Conservation (phyloP, 2,329 filamentous ascomycete genomes). For the Calonectria honghensis region DNA sequence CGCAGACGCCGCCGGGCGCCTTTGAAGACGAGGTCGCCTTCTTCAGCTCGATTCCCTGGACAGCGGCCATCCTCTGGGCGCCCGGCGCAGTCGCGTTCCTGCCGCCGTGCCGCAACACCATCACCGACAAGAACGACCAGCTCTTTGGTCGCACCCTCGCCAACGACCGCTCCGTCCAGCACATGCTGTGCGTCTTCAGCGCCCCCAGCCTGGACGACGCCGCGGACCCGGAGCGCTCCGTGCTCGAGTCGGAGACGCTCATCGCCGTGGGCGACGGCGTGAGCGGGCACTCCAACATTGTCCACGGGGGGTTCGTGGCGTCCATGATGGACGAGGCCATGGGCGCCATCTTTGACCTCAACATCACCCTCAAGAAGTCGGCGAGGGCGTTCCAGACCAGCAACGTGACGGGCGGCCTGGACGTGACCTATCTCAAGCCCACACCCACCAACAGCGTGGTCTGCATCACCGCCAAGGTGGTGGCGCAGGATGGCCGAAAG, state of each 20-base stretch:
- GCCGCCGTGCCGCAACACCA: slow-evolving; percentile 59
- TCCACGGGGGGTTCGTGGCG: slow-evolving; percentile 62
- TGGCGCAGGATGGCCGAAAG: slow-evolving; percentile 60
- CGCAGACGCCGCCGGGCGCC: slow-evolving; percentile 52
- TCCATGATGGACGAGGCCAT: slow-evolving; percentile 62
- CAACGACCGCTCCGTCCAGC: slow-evolving; percentile 52
- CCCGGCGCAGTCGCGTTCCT: slow-evolving; percentile 58
- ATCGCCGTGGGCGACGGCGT: slow-evolving; percentile 59
- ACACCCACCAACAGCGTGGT: slow-evolving; percentile 57
- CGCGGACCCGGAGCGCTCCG: slow-evolving; percentile 50
- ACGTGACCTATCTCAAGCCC: slow-evolving; percentile 60
- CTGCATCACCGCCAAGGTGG: slow-evolving; percentile 57
- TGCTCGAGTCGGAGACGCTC: slow-evolving; percentile 57
- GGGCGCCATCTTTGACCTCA: slow-evolving; percentile 61
- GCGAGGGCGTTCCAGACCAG: slow-evolving; percentile 53
- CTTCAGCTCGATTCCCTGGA: slow-evolving; percentile 62
- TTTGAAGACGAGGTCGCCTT: slow-evolving; percentile 55
- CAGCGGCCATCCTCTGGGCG: slow-evolving; percentile 54
- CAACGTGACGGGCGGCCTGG: slow-evolving; percentile 60
- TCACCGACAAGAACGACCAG: slow-evolving; percentile 56
- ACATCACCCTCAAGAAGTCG: slow-evolving; percentile 58
- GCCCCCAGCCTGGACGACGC: slow-evolving; percentile 52
- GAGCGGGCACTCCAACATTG: slow-evolving; percentile 57
- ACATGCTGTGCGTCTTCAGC: slow-evolving; percentile 61
- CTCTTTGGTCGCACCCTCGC: slow-evolving; percentile 60